These are phyloP conservation scores for Macrolepiota dolichaula DNA, from an alignment of 768 basidiomycete genomes.

Conservation along the genomic window DNA sequence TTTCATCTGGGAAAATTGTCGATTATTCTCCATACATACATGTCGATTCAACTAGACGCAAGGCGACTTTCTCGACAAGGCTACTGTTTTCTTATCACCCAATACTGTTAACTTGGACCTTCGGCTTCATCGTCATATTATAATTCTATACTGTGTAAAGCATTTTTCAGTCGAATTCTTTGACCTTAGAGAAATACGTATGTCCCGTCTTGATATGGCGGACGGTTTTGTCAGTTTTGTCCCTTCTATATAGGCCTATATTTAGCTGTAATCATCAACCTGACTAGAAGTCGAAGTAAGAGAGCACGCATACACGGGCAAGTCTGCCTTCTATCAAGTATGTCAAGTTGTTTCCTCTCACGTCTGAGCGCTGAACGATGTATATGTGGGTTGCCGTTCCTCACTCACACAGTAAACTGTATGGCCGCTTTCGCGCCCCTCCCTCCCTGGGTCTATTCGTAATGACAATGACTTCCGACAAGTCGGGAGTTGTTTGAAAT, in stretches of 20 bases:
- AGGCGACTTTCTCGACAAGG: neutral
- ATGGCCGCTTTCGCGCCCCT: too few species aligned
- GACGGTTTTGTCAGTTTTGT: neutral
- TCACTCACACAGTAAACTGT: too few species aligned
- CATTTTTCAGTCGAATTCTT: neutral
- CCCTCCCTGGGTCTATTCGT: too few species aligned
- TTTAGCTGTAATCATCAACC: neutral
- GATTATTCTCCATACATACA: neutral
- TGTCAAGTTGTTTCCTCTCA: neutral
- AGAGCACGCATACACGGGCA: neutral
- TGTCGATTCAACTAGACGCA: neutral
- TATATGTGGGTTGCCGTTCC: too few species aligned
- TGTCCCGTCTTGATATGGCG: neutral
- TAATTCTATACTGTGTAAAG: conserved; percentile 2
- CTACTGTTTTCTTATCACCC: neutral
- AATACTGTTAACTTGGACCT: neutral
- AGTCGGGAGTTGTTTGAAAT: too few species aligned
- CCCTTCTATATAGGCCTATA: neutral
- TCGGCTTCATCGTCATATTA: neutral
- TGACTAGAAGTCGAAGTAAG: neutral
- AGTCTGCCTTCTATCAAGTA: neutral
- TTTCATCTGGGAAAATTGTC: neutral
- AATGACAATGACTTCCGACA: too few species aligned
- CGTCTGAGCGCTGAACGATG: neutral
- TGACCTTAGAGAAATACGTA: neutral